phyloP scores from a whole-genome alignment of 306 rosid genomes.

The barrel medic (Medicago truncatula) region DNA sequence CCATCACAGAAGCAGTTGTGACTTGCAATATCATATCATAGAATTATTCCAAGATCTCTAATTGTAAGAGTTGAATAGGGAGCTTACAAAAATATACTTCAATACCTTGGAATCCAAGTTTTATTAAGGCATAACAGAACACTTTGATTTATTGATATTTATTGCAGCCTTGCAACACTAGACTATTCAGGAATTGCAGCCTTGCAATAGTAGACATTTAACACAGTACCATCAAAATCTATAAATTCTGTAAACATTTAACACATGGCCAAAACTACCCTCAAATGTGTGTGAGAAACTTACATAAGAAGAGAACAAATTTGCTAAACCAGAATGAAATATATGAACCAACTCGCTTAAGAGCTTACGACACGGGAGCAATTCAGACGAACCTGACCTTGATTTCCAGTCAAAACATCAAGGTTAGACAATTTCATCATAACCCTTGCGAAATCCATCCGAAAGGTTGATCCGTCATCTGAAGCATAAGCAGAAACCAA shows the following conservation, averaged over 20 bases:
- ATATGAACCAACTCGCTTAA: background rate
- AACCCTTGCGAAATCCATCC: conserved; percentile 74
- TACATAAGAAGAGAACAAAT: background rate
- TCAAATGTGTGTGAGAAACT: background rate
- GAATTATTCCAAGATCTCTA: no score
- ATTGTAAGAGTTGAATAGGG: no score
- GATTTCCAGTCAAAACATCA: conserved; percentile 52
- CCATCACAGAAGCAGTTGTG: no score
- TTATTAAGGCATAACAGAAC: background rate
- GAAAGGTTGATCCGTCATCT: conserved; percentile 75
- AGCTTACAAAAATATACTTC: background rate
- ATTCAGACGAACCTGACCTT: conserved; percentile 53
- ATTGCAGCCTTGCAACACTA: no score
- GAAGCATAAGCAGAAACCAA: conserved; percentile 79
- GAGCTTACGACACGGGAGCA: conserved; percentile 41
- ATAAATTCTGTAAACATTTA: background rate
- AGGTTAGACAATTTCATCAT: conserved; percentile 78
- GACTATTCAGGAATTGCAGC: no score
- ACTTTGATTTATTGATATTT: no score
- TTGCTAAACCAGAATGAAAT: no score
- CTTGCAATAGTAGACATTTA: no score
- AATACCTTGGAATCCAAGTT: background rate
- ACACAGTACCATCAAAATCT: no score
- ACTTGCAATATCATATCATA: no score
- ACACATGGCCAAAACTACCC: conserved; percentile 20